Conservation (phyloP, 257 asterid species). For the Lavandula angustifolia region DNA sequence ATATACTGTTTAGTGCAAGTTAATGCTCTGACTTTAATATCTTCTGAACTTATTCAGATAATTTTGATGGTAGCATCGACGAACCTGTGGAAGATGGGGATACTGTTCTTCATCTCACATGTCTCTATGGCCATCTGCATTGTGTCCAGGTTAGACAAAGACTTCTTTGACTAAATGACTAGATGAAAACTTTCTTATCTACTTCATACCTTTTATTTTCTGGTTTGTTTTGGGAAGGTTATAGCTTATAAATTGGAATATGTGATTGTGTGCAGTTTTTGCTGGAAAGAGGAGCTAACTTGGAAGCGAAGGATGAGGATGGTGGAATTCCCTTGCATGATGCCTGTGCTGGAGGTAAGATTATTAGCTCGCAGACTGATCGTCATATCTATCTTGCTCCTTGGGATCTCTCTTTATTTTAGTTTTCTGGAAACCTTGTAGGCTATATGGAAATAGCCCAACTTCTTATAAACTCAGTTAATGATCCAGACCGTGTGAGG, state of each 20-base stretch:
- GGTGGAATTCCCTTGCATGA: constrained; percentile 93
- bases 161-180: constrained; percentile 15
- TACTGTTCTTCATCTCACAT: constrained; percentile 85
- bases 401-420: not conserved
- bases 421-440: constrained; percentile 32
- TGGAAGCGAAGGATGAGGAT: constrained; percentile 84
- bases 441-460: constrained; percentile 74
- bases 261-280: constrained; percentile 48
- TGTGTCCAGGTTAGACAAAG: constrained; percentile 70
- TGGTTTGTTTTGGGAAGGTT: constrained; percentile 4
- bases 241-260: constrained; percentile 5
- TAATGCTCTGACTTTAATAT: constrained; percentile 27
- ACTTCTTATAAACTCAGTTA: constrained; percentile 52
- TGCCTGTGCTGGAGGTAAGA: constrained; percentile 92
- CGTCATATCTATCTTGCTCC: not conserved
- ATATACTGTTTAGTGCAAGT: constrained; percentile 3
- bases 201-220: not conserved
- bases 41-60: constrained; percentile 43
- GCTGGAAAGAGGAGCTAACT: constrained; percentile 77
- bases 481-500: constrained; percentile 52
- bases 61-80: constrained; percentile 68
- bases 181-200: constrained; percentile 1
- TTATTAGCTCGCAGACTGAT: not conserved
- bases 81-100: constrained; percentile 93
- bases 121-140: constrained; percentile 78